Evolutionary conservation across 306 rosid species (phyloP).

Genomic region (Sindora glabra): DNA sequence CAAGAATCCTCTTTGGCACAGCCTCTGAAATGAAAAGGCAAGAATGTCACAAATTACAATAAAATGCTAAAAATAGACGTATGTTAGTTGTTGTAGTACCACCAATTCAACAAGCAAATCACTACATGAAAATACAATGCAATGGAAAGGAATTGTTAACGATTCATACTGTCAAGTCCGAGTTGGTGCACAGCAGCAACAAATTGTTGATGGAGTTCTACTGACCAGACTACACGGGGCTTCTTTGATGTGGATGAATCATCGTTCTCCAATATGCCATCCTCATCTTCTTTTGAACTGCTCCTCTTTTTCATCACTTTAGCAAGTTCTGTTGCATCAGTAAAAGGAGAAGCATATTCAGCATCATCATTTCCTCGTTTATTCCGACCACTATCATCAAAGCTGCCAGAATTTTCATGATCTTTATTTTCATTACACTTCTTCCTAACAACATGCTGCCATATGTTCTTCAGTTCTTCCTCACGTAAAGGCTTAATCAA

Average conservation of each 20-base stretch:
- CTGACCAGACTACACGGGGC: constrained; percentile 57
- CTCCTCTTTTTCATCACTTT: constrained; percentile 52
- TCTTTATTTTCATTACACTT: constrained; percentile 36
- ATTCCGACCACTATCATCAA: constrained; percentile 45
- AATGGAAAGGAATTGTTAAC: not conserved
- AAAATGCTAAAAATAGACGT: not conserved
- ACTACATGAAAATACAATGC: not conserved
- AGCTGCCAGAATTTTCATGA: constrained; percentile 43
- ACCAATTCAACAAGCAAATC: not conserved
- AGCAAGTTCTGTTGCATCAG: constrained; percentile 39
- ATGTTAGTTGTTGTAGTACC: not conserved
- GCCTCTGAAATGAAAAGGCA: constrained; percentile 45
- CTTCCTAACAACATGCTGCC: constrained; percentile 64
- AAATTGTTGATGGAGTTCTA: constrained; percentile 46
- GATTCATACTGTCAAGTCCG: constrained; percentile 57
- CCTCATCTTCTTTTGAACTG: constrained; percentile 45
- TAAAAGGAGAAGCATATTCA: constrained; percentile 45
- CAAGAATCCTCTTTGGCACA: constrained; percentile 63
- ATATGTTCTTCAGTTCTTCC: constrained; percentile 37
- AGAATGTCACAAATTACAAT: not conserved
- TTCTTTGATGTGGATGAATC: constrained; percentile 46
- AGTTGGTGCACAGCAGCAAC: constrained; percentile 49
- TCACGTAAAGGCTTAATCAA: constrained; percentile 48
- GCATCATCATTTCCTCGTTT: constrained; percentile 41
- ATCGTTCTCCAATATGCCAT: constrained; percentile 34